phyloP scores from a whole-genome alignment of 345 rosid species.

The Eucalyptus albens region DNA sequence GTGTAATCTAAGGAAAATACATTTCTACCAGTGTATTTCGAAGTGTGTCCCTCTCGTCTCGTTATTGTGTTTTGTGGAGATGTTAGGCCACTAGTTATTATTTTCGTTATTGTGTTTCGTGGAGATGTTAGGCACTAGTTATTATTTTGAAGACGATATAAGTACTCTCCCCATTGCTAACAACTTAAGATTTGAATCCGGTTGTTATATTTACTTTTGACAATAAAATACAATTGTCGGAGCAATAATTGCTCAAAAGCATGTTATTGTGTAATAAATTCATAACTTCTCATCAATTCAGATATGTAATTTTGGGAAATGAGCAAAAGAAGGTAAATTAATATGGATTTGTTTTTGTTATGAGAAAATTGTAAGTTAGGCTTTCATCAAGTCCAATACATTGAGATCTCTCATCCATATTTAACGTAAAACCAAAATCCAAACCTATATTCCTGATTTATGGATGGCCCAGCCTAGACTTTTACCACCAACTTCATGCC shows the following conservation, averaged over 20 bases:
- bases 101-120: no score
- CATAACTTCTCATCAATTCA: no score
- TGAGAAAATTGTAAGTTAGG: background rate
- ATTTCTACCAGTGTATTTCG: no score
- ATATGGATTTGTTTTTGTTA: no score
- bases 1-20: no score
- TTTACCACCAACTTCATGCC: no score
- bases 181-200: background rate
- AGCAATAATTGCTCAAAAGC: no score
- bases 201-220: background rate
- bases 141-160: no score
- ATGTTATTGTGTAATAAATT: no score
- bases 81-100: background rate
- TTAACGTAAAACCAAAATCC: background rate
- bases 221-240: no score
- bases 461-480: background rate
- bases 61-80: accelerated
- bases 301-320: background rate
- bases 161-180: background rate
- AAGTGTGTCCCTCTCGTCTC: background rate
- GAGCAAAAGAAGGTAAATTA: background rate
- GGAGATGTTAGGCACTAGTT: background rate
- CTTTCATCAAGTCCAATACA: background rate
- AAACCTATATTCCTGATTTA: no score
- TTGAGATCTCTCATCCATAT: background rate